Conservation (phyloP, 2,329 filamentous ascomycete genomes). For the Tolypocladium album region DNA sequence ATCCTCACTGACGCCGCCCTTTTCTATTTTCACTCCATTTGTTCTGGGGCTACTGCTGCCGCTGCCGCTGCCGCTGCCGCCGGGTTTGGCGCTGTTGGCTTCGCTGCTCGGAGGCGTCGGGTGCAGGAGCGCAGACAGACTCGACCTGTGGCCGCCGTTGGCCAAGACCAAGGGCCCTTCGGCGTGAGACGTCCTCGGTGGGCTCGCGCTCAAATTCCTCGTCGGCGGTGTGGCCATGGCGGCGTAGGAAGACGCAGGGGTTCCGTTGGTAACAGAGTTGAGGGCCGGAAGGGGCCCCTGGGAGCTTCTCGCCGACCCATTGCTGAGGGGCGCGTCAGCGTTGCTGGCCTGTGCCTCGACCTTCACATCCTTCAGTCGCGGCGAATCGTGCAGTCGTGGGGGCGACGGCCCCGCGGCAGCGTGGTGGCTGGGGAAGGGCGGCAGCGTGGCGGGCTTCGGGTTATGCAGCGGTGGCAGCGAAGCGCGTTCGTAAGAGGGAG, state of each 20-base stretch:
- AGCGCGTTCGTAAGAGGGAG: slow-evolving; percentile 19
- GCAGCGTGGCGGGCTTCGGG: slow-evolving; percentile 14
- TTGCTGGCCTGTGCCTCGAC: slow-evolving; percentile 30
- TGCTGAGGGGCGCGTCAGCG: slow-evolving; percentile 25
- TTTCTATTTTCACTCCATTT: slow-evolving; percentile 15
- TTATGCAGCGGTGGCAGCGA: slow-evolving; percentile 25
- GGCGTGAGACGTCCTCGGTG: slow-evolving; percentile 30
- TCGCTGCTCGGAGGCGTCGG: slow-evolving; percentile 35
- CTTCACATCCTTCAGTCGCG: slow-evolving; percentile 33
- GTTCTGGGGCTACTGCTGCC: slow-evolving; percentile 28
- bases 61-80: slow-evolving; percentile 27
- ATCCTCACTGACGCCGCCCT: slow-evolving; percentile 47
- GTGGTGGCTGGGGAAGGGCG: slow-evolving; percentile 21
- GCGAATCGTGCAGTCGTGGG: slow-evolving; percentile 25
- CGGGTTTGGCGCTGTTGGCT: slow-evolving; percentile 32
- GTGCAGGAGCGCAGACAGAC: slow-evolving; percentile 40
- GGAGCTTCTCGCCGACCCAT: slow-evolving; percentile 22
- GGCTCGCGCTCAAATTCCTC: slow-evolving; percentile 36
- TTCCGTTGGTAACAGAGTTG: slow-evolving; percentile 19
- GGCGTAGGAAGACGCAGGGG: slow-evolving; percentile 12
- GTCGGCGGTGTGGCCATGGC: slow-evolving; percentile 31
- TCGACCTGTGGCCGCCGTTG: slow-evolving; percentile 26
- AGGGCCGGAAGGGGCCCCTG: slow-evolving; percentile 35
- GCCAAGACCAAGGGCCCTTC: slow-evolving; percentile 13
- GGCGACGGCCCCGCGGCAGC: slow-evolving; percentile 23